Conservation (phyloP, 352 stramenopile genomes). For the Globisporangium carolinianum region DNA sequence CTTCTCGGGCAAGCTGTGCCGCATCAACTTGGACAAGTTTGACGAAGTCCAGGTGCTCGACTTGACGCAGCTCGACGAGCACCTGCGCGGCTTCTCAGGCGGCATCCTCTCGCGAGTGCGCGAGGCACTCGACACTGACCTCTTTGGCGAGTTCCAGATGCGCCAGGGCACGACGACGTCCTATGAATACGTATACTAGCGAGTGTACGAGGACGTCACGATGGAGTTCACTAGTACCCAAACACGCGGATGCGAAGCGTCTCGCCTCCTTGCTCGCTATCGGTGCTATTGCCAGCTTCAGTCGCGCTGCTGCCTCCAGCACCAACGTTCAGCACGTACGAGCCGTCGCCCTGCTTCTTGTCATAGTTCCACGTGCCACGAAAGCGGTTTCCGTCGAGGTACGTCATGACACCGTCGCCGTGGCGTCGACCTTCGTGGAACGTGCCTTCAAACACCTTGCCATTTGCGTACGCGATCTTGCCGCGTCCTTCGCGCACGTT, state of each 20-base stretch:
- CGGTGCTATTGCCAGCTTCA: neutral
- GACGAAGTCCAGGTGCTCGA: constrained; percentile 72
- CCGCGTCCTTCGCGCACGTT: constrained; percentile 81
- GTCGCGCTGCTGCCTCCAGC: constrained; percentile 13
- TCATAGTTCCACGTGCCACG: constrained; percentile 85
- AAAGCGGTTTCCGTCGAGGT: constrained; percentile 75
- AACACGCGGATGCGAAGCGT: constrained; percentile 32
- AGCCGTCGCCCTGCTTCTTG: constrained; percentile 79
- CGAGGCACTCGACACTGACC: constrained; percentile 37
- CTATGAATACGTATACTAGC: constrained; percentile 63
- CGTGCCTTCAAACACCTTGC: constrained; percentile 80
- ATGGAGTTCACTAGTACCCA: constrained; percentile 20
- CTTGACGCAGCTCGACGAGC: constrained; percentile 38
- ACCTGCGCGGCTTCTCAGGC: constrained; percentile 40
- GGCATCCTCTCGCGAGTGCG: constrained; percentile 45
- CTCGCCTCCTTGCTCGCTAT: constrained; percentile 5
- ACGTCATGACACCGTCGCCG: constrained; percentile 74
- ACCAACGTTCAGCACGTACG: constrained; percentile 42
- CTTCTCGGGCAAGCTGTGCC: constrained; percentile 69
- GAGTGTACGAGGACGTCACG: too few species aligned
- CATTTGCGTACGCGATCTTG: constrained; percentile 65
- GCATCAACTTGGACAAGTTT: constrained; percentile 76
- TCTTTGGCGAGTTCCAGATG: constrained; percentile 62
- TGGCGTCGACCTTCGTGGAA: constrained; percentile 76
- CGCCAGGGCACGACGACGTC: constrained; percentile 52